Evolutionary conservation across 768 basidiomycete genomes (phyloP).

Genomic region (Collybia sp.): DNA sequence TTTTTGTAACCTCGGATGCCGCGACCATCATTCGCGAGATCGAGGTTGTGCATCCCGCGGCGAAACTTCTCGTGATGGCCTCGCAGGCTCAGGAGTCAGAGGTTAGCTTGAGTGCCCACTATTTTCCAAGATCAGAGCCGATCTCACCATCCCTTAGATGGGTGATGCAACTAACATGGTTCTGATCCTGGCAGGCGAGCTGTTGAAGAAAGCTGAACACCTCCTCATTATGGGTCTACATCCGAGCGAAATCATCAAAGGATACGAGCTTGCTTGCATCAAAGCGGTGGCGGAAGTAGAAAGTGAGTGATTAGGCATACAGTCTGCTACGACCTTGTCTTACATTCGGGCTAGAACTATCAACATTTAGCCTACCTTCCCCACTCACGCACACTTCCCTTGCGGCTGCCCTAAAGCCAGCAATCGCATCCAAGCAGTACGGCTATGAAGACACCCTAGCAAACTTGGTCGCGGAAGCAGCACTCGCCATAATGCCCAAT

Average conservation of each 20-base stretch:
- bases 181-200: constrained; percentile 90
- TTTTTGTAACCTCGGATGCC: constrained; percentile 98
- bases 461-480: constrained; percentile 87
- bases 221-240: constrained; percentile 95
- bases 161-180: constrained; percentile 97
- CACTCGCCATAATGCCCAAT: constrained; percentile 84
- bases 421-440: constrained; percentile 97
- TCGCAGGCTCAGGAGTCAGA: constrained; percentile 95
- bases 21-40: constrained; percentile 98
- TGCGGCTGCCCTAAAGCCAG: constrained; percentile 75
- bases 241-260: constrained; percentile 92
- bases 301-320: constrained; percentile 48
- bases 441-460: constrained; percentile 85
- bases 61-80: constrained; percentile 98
- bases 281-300: constrained; percentile 88
- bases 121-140: background rate
- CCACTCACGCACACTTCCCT: constrained; percentile 72
- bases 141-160: constrained; percentile 51
- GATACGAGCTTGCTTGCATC: constrained; percentile 86
- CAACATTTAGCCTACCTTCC: constrained; percentile 61
- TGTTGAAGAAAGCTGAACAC: constrained; percentile 89
- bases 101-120: constrained; percentile 38
- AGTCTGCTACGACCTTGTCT: constrained; percentile 5
- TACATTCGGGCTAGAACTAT: constrained; percentile 47
- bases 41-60: constrained; percentile 97